phyloP scores from a whole-genome alignment of 768 basidiomycete genomes.

The Pleurotus djamor region DNA sequence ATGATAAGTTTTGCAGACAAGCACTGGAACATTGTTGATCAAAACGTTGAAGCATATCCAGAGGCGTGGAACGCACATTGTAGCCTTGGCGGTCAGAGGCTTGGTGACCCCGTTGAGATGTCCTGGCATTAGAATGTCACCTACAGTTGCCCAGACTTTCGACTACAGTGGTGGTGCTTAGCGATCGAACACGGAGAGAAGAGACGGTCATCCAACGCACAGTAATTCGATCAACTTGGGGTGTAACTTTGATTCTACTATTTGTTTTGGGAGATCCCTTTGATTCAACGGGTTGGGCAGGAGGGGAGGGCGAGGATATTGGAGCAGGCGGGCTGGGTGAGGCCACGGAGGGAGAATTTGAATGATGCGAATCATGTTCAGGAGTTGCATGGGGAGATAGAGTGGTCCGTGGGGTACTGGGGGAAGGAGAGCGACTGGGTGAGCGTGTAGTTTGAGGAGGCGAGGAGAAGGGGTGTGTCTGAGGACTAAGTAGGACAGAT shows the following conservation, averaged over 20 bases:
- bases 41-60: conserved; percentile 1
- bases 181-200: not conserved
- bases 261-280: conserved; percentile 9
- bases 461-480: conserved; percentile 15
- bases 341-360: too few species aligned
- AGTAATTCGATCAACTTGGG: conserved; percentile 62
- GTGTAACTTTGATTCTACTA: conserved; percentile 49
- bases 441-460: not conserved
- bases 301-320: not conserved
- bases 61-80: conserved; percentile 41
- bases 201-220: conserved; percentile 33
- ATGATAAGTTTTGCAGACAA: conserved; percentile 55
- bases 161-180: conserved; percentile 32
- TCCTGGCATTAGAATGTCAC: conserved; percentile 63
- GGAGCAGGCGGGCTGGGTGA: not conserved
- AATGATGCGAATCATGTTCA: too few species aligned
- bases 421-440: not conserved
- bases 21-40: conserved; percentile 29
- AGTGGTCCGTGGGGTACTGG: not conserved
- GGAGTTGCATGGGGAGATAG: too few species aligned
- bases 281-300: not conserved
- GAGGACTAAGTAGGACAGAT: conserved; percentile 41
- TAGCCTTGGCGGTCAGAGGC: conserved; percentile 55
- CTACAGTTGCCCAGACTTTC: conserved; percentile 67
- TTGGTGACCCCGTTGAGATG: conserved; percentile 31